Evolutionary conservation across 192 early-diverging fungal genomes (phyloP).

Genomic region (Entomortierella beljakovae): DNA sequence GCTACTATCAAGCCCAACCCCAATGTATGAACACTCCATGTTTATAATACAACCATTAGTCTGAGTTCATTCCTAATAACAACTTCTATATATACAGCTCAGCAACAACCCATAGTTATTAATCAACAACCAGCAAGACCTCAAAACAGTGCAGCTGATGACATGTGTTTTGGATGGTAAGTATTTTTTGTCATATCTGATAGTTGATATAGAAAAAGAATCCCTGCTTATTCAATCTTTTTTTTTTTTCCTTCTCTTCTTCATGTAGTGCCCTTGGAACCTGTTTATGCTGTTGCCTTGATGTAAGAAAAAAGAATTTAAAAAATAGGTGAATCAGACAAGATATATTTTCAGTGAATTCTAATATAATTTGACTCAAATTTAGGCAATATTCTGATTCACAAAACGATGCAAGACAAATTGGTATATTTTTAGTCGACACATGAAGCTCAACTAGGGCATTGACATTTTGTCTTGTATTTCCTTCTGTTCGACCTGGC

Average conservation of each 20-base stretch:
- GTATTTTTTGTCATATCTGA: neutral
- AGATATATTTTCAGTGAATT: too few relatives aligned
- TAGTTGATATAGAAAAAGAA: too few relatives aligned
- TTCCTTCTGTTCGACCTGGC: too few relatives aligned
- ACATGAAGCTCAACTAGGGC: too few relatives aligned
- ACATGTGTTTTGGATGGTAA: neutral
- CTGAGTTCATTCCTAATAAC: neutral
- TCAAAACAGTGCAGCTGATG: neutral
- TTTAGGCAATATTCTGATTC: too few relatives aligned
- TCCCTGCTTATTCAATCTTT: neutral
- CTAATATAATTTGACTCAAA: too few relatives aligned
- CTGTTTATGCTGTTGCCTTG: conserved; percentile 32
- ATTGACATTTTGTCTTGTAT: too few relatives aligned
- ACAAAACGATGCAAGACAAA: too few relatives aligned
- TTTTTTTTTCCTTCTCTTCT: neutral
- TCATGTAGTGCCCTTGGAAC: conserved; percentile 20
- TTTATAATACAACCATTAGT: neutral
- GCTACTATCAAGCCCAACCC: conserved; percentile 21
- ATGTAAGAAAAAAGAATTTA: conserved; percentile 26
- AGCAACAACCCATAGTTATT: neutral
- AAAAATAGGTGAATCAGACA: too few relatives aligned
- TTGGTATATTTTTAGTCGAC: too few relatives aligned
- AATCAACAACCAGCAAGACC: neutral
- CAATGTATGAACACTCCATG: neutral
- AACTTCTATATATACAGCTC: too few relatives aligned